phyloP scores from a whole-genome alignment of 2,329 filamentous ascomycete species.

The Aspergillus clavatus region DNA sequence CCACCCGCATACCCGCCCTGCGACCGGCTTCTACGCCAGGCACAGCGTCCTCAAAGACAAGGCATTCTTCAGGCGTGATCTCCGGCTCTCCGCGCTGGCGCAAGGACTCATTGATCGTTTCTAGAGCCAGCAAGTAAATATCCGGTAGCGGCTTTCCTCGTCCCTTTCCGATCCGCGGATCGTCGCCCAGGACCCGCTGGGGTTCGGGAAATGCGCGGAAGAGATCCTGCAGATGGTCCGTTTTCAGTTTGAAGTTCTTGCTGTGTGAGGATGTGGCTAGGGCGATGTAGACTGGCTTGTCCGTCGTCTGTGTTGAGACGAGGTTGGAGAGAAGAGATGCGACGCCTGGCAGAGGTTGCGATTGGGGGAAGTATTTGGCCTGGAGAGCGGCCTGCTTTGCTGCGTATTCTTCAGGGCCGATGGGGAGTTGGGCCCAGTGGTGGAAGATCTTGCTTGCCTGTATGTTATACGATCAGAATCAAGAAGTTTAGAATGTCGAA shows the following conservation, averaged over 20 bases:
- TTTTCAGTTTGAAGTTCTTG: conserved; percentile 73
- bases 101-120: conserved; percentile 75
- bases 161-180: conserved; percentile 68
- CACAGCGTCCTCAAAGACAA: conserved; percentile 95
- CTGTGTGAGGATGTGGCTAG: conserved; percentile 75
- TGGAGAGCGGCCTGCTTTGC: conserved; percentile 60
- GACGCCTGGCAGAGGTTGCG: conserved; percentile 76
- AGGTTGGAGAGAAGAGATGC: conserved; percentile 55
- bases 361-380: conserved; percentile 63
- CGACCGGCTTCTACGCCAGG: conserved; percentile 87
- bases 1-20: conserved; percentile 86
- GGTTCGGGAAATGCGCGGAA: conserved; percentile 59
- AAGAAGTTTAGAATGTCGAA: background rate
- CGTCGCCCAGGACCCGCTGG: conserved; percentile 81
- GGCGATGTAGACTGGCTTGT: conserved; percentile 65
- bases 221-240: conserved; percentile 48
- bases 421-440: conserved; percentile 81
- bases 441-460: conserved; percentile 61
- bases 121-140: conserved; percentile 83
- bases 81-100: conserved; percentile 51
- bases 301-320: conserved; percentile 29
- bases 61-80: conserved; percentile 77
- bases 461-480: conserved; percentile 3
- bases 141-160: conserved; percentile 93
- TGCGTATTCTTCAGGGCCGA: conserved; percentile 64